Base-by-base conservation (phyloP, 1,139 yeast genomes). In the Suhomyces maxii region DNA sequence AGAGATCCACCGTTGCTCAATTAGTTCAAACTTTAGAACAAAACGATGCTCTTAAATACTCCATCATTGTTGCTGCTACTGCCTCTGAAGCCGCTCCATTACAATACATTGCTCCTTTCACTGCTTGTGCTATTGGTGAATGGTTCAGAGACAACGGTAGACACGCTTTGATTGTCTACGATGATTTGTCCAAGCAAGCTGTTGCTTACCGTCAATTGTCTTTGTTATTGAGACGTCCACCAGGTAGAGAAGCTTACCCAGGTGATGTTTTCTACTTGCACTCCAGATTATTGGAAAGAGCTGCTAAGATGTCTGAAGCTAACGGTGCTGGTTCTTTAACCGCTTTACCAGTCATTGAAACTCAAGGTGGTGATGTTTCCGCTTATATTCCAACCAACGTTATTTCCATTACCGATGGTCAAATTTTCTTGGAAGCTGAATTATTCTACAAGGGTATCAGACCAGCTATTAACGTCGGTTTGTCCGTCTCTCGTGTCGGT, bases 31-130 rank as follows among this genome's bases (percentile, higher is more conserved):
- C 97, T 68, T 86, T 95, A 73, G 99, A 93, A 83, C 93, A 91
- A 77, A 80, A 89, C 73, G 99, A 91, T 73, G 98, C 99, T 65
- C 80, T 95, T 79, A 90, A 93, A 82, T 93, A 93, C 86, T 79
- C 98, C 66, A 88, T 93, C 78, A 83, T 93, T 76, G 98, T 93
- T 73, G 97, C 99, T 58, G 99, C 99, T 67, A 95, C 99, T 68
- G 99, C 99, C 64, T 95, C 99, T 57, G 99, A 93, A 83, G 99
- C 99, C 64, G 99, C 99, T 76, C 99, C 99, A 76, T 84, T 95
- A 77, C 99, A 93, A 84, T 93, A 90, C 83, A 81, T 93, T 74
- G 99, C 99, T 82, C 99, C 99, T 73, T 93, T 95, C 96, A 90
- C 99, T 64, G 99, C 93, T 64, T 86, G 96, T 76, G 97, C 99